These are phyloP conservation scores for Acanthamoeba castellanii DNA, from an alignment of 208 protist genomes.

Conservation along the genomic window DNA sequence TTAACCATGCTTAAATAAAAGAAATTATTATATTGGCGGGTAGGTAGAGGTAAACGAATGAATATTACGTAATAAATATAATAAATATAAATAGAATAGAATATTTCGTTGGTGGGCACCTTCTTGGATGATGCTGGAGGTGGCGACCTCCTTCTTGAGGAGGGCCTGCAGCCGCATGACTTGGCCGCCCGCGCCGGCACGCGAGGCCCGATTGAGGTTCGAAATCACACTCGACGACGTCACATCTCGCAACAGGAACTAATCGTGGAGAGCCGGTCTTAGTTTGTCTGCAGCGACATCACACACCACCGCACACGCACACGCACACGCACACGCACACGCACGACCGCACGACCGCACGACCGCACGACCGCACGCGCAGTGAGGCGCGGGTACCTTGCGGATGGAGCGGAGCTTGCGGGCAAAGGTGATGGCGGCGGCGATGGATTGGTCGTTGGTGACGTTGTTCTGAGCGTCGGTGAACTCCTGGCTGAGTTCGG, in stretches of 20 bases:
- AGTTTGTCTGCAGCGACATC: too few species aligned
- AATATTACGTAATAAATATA: slow-evolving; percentile 3
- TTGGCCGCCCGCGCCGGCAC: slow-evolving; percentile 22
- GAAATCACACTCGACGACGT: slow-evolving; percentile 65
- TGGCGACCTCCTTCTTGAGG: slow-evolving; percentile 70
- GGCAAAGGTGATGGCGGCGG: slow-evolving; percentile 39
- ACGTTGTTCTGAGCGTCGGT: slow-evolving; percentile 11
- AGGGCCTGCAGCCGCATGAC: slow-evolving; percentile 57
- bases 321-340: too few species aligned
- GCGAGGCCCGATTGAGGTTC: slow-evolving; percentile 25
- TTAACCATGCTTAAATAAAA: too few species aligned
- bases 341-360: too few species aligned
- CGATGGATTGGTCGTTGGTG: slow-evolving; percentile 49
- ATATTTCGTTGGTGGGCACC: slow-evolving; percentile 14
- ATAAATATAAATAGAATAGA: neutral
- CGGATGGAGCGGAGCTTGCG: slow-evolving; percentile 52
- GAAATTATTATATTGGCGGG: too few species aligned
- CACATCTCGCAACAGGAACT: slow-evolving; percentile 65
- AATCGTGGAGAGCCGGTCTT: too few species aligned
- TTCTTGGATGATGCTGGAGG: slow-evolving; percentile 65
- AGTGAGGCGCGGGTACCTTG: neutral
- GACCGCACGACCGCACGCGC: too few species aligned
- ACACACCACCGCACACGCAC: too few species aligned
- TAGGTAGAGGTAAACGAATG: too few species aligned
- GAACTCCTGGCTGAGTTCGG: slow-evolving; percentile 43